These are phyloP conservation scores for Arthroderma sp. DNA, from an alignment of 2,329 filamentous ascomycete species.

Conservation along the genomic window DNA sequence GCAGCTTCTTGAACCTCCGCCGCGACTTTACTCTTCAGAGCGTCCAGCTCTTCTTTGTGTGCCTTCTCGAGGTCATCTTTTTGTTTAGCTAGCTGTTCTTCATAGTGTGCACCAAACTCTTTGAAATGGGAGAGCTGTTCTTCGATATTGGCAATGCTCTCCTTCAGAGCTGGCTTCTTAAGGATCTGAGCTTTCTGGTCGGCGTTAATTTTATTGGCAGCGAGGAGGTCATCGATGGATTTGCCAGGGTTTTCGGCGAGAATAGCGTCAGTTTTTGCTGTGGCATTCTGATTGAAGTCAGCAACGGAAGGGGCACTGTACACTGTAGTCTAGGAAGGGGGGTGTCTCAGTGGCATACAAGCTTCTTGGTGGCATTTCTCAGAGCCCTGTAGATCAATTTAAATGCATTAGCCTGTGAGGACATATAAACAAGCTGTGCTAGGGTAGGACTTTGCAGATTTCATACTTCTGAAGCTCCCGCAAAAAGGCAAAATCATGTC, in stretches of 20 bases:
- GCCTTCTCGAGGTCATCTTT: slow-evolving; percentile 42
- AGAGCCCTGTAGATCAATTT: slow-evolving; percentile 52
- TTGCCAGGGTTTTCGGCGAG: slow-evolving; percentile 47
- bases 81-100: slow-evolving; percentile 42
- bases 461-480: slow-evolving; percentile 82
- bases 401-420: slow-evolving; percentile 9
- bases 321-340: not conserved
- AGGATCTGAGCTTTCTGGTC: slow-evolving; percentile 51
- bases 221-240: slow-evolving; percentile 50
- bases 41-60: slow-evolving; percentile 44
- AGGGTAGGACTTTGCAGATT: slow-evolving; percentile 1
- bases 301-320: not conserved
- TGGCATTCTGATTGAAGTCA: slow-evolving; percentile 34
- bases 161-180: slow-evolving; percentile 50
- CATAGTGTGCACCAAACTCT: slow-evolving; percentile 46
- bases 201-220: slow-evolving; percentile 49
- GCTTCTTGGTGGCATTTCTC: slow-evolving; percentile 86
- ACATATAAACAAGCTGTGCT: not conserved
- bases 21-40: slow-evolving; percentile 37
- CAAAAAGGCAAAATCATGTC: slow-evolving; percentile 64
- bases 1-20: slow-evolving; percentile 36
- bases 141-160: slow-evolving; percentile 43
- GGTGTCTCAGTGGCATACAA: slow-evolving; percentile 45
- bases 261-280: slow-evolving; percentile 47
- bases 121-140: slow-evolving; percentile 49